Evolutionary conservation across 140 eudicot genomes (phyloP), one percentile per base, ranked within the genome.

Genomic region (Anethum foeniculum): DNA sequence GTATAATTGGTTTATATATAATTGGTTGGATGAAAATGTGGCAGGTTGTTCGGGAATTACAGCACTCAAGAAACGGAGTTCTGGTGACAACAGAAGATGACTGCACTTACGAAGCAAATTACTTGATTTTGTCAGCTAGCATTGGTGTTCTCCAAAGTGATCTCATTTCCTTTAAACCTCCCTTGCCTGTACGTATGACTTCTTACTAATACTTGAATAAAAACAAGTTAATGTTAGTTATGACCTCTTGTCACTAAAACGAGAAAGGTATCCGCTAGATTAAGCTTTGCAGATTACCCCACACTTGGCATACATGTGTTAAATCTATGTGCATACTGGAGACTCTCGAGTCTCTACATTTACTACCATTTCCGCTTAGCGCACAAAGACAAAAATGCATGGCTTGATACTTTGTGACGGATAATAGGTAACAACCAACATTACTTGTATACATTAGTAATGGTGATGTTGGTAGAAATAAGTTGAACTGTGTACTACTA

Each of bases 131-230:
- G 90, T 93, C 98, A 3, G 92, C 85, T 86, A 91, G 97, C 87
- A 91, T 93, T 79, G 98, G 98, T 21, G 98, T 93, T 71, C 98
- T 93, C 80, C 98, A 93, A 84, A 93, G 97, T 86, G 85, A 88
- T 75, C 92, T 93, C 83, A 91, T 93, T 77, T 87, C 92, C 82
- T 91, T 90, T 81, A 78, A 71, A 49, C 98, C 98, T 62, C 86
- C 88, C 18, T 86, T 93, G 78, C 98, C 98, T 51, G 98, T 91
- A 86, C 71, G 91, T 74, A 19, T 82, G 76, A 5, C 46, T 39
- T 79, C 76, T 1, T 60, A 60, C 68, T 25, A 62, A 62, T 25
- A 25, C 32, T 25, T 62, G 0, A n/a, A 62, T 25, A 7, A 58
- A 46, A 4, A 18, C 64, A 6, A 52, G 62, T 52, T 56, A 56